Percentiles rank a stretch among this genome's conserved stretches.
phyloP scores from a whole-genome alignment of 257 asterid genomes.

The Jaltomata sinuosa region DNA sequence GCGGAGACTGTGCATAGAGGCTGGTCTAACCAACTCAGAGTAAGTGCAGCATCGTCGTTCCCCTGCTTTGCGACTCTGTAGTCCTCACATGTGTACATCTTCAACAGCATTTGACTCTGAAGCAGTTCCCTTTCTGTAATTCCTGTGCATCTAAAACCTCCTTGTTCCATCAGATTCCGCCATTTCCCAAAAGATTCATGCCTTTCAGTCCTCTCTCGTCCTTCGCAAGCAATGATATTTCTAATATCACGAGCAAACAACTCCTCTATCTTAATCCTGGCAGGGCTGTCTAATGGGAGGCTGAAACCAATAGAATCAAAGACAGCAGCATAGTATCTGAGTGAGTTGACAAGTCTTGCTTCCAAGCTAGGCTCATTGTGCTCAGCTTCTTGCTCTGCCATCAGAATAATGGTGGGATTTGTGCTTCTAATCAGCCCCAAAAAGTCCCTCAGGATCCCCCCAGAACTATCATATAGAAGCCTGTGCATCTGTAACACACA shows the following conservation, averaged over 20 bases:
- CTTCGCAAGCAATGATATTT: conserved; percentile 71
- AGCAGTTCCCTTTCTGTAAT: conserved; percentile 50
- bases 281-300: conserved; percentile 42
- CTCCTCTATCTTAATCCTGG: conserved; percentile 67
- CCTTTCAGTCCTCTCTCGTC: conserved; percentile 70
- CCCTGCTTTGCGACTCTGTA: conserved; percentile 39
- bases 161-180: conserved; percentile 59
- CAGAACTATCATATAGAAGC: conserved; percentile 57
- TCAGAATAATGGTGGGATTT: conserved; percentile 44
- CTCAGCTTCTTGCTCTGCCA: conserved; percentile 85
- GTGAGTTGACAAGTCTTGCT: conserved; percentile 42
- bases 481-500: conserved; percentile 76
- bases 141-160: conserved; percentile 44
- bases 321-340: conserved; percentile 67
- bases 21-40: conserved; percentile 68
- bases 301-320: conserved; percentile 63
- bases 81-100: conserved; percentile 44
- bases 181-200: conserved; percentile 55
- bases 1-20: conserved; percentile 69
- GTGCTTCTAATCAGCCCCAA: conserved; percentile 73
- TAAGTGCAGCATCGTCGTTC: conserved; percentile 30
- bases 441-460: conserved; percentile 46
- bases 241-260: conserved; percentile 64
- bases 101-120: conserved; percentile 75
- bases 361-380: conserved; percentile 52